These are phyloP conservation scores for Dioscorea zingiberensis DNA, from an alignment of 106 monocot genomes.

Conservation along the genomic window DNA sequence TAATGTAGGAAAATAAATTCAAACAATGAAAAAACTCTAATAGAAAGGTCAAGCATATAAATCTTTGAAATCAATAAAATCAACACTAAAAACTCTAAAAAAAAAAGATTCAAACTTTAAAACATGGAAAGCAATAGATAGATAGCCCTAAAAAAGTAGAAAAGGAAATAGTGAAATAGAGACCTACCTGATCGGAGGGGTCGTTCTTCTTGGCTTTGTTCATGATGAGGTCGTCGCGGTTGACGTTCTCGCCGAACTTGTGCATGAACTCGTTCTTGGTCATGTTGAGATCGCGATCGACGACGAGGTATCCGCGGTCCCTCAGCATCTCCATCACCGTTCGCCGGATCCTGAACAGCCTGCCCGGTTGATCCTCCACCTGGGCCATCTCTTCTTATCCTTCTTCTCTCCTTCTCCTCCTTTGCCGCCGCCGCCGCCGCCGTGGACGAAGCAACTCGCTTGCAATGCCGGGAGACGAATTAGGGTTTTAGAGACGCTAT, in stretches of 20 bases:
- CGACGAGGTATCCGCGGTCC: constrained; percentile 44
- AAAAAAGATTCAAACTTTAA: too few relatives aligned
- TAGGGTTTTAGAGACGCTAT: too few relatives aligned
- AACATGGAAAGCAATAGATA: neutral
- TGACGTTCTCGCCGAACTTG: constrained; percentile 34
- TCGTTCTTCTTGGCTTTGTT: constrained; percentile 76
- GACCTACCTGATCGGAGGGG: constrained; percentile 65
- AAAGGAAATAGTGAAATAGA: too few relatives aligned
- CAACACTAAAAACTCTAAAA: too few relatives aligned
- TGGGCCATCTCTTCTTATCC: neutral
- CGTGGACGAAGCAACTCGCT: too few relatives aligned
- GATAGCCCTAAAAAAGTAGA: neutral
- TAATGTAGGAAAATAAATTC: too few relatives aligned
- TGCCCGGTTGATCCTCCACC: constrained; percentile 1
- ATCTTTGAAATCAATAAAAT: neutral
- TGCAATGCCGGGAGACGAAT: too few relatives aligned
- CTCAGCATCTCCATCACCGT: constrained; percentile 46
- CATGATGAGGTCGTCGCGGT: constrained; percentile 54
- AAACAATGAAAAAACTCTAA: too few relatives aligned
- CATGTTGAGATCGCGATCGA: constrained; percentile 41
- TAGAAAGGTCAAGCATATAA: neutral
- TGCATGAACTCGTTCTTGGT: constrained; percentile 23
- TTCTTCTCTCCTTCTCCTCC: too few relatives aligned
- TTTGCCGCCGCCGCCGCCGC: too few relatives aligned
- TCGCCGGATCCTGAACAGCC: constrained; percentile 30